Percentiles rank a stretch among this genome's conserved stretches.
Conservation (phyloP, 148 eudicot genomes). For the Polygonum aviculare region DNA sequence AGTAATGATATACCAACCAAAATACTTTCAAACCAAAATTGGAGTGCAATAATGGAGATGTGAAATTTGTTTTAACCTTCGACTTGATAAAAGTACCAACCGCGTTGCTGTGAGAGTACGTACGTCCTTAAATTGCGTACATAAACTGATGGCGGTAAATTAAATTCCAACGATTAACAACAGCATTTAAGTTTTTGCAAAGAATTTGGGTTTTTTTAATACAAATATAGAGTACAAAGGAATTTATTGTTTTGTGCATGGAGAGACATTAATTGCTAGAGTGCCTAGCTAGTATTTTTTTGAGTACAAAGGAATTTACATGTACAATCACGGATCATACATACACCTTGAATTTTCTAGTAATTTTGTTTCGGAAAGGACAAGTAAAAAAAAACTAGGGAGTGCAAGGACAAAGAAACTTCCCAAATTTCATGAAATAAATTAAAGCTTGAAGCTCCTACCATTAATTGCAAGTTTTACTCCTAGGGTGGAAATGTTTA, state of each 20-base stretch:
- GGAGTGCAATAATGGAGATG: constrained; percentile 2
- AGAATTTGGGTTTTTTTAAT: neutral
- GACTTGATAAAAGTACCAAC: neutral
- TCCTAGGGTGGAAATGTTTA: neutral
- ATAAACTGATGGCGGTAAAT: neutral
- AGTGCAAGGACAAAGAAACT: neutral
- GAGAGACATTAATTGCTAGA: neutral
- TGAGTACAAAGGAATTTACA: neutral
- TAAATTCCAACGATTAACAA: constrained; percentile 5
- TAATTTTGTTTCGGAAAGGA: neutral
- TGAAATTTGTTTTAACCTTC: neutral
- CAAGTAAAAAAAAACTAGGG: neutral
- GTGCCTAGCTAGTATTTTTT: neutral
- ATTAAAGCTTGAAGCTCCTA: constrained; percentile 2
- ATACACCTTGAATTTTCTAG: neutral
- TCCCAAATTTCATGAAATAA: neutral
- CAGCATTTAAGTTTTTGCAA: neutral
- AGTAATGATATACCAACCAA: neutral
- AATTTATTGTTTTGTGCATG: neutral
- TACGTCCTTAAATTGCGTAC: neutral
- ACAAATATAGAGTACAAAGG: neutral
- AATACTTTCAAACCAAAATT: neutral
- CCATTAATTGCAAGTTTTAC: neutral
- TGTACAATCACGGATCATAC: neutral
- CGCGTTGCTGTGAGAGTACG: neutral